Base-by-base conservation (phyloP, 1,139 yeast species). In the Pneumocystis carinii region DNA sequence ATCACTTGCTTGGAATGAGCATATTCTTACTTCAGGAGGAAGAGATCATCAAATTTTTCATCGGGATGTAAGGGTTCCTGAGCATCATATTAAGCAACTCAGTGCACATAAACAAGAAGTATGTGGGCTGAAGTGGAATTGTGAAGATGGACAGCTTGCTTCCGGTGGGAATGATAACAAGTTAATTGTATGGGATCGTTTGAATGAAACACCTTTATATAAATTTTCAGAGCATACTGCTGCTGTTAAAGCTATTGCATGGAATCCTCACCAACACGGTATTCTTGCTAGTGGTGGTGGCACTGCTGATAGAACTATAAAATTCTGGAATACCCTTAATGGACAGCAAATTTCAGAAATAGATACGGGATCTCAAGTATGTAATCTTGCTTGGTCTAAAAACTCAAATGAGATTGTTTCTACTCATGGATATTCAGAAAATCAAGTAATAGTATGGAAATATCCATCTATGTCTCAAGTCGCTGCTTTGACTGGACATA, bases 251-350 rank as follows among this genome's bases (percentile, higher is more conserved):
- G 98, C 97, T 0, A 81, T 92, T 63, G 88, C 96, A 1, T 92
- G 99, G 99, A 87, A 95, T 0, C 97, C 98, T 0, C 97, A 92
- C 72, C 96, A 89, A 71, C 78, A 97, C 65, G 97, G 97, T 0
- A 80, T 90, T 3, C 75, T 92, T 63, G 97, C 97, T 0, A 83
- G 94, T 1, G 99, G 98, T 6, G 99, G 98, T 35, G 99, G 99
- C 32, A 90, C 97, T 0, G 94, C 95, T 1, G 99, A 92, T 74
- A 83, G 92, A 65, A 81, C 86, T 38, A 85, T 94, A 69, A 87
- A 92, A 73, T 84, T 90, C 32, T 92, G 98, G 98, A 90, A 90
- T 72, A 87, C 96, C 0, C 75, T 85, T 61, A 87, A 87, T 8
- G 97, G 97, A 0, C 74, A 79, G 39, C 81, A 85, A 66, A 72